phyloP scores from a whole-genome alignment of 164 flowering plant genomes.

The Magnolia officinalis region DNA sequence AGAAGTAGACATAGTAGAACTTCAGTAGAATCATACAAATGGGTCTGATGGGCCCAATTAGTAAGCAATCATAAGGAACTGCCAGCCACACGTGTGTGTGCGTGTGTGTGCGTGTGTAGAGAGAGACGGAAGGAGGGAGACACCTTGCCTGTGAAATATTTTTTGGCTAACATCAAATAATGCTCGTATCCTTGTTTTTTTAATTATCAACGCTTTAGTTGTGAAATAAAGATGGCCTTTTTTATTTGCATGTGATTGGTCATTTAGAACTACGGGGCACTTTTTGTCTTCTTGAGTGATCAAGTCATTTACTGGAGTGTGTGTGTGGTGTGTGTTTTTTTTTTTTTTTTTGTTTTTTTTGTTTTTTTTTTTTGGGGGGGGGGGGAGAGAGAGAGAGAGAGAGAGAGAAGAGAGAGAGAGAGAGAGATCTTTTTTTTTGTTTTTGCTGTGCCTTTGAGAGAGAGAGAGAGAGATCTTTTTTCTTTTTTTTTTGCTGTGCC shows the following conservation, averaged over 20 bases:
- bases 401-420: too few relatives aligned
- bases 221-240: too few relatives aligned
- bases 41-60: not conserved
- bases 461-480: not conserved
- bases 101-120: not conserved
- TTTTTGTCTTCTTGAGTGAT: not conserved
- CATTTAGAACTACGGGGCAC: not conserved
- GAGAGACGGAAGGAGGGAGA: not conserved
- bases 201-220: too few relatives aligned
- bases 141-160: too few relatives aligned
- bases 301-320: not conserved
- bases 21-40: constrained; percentile 5
- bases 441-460: too few relatives aligned
- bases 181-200: too few relatives aligned
- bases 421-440: too few relatives aligned
- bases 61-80: too few relatives aligned
- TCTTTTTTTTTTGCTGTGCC: too few relatives aligned
- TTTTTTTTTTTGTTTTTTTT: too few relatives aligned
- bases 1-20: constrained; percentile 1
- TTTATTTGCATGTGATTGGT: not conserved
- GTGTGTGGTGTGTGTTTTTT: not conserved
- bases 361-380: not conserved
- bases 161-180: too few relatives aligned
- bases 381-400: not conserved
- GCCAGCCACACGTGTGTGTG: too few relatives aligned